Conservation (phyloP, 352 stramenopile genomes). For the Saprolegnia diclina region DNA sequence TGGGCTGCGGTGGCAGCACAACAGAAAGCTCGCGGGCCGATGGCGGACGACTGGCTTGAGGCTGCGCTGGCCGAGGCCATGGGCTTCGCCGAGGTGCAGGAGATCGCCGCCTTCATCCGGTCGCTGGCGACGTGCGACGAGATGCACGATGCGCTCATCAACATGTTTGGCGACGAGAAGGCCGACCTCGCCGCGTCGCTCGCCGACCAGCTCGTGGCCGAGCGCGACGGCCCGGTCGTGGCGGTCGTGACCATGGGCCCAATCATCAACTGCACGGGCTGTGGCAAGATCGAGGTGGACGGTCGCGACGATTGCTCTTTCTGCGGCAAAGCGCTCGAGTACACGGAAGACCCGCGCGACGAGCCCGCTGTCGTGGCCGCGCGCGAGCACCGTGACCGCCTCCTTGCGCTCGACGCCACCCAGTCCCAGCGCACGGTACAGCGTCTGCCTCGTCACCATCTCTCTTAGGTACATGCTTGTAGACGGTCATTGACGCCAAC, state of each 20-base stretch:
- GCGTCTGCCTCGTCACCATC: not conserved
- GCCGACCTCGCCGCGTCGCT: conserved; percentile 1
- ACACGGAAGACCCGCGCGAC: conserved; percentile 21
- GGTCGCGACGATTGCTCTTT: conserved; percentile 9
- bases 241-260: not conserved
- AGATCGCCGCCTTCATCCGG: conserved; percentile 22
- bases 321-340: conserved; percentile 9
- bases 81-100: conserved; percentile 24
- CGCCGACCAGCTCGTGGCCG: conserved; percentile 8
- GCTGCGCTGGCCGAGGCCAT: conserved; percentile 15
- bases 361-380: conserved; percentile 1
- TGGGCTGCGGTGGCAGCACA: not conserved
- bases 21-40: not conserved
- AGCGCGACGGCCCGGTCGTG: not conserved
- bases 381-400: conserved; percentile 22
- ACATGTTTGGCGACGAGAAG: conserved; percentile 27
- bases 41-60: conserved; percentile 11
- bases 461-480: not conserved
- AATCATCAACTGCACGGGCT: conserved; percentile 24
- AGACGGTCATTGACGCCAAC: conserved; percentile 21
- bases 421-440: conserved; percentile 25
- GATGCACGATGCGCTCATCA: conserved; percentile 17
- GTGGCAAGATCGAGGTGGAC: conserved; percentile 19
- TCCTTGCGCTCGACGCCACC: conserved; percentile 21
- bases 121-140: conserved; percentile 11